Evolutionary conservation across 768 basidiomycete genomes (phyloP).

Genomic region (Tremella fuciformis): DNA sequence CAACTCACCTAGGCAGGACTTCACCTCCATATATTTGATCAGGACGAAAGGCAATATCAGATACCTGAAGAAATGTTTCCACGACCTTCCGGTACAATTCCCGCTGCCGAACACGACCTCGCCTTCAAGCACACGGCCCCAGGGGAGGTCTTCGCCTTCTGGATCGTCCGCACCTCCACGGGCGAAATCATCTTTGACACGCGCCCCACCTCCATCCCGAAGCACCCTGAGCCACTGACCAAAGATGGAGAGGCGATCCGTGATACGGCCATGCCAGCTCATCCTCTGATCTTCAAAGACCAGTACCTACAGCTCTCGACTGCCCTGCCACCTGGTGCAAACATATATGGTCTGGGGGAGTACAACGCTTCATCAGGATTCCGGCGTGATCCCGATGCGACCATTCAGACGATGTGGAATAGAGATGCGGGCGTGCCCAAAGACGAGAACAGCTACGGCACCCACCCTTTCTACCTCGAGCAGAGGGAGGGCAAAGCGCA

Average conservation of each 20-base stretch:
- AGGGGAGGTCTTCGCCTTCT: conserved; percentile 52
- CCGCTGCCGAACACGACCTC: conserved; percentile 62
- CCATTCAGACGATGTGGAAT: conserved; percentile 19
- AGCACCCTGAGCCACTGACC: conserved; percentile 60
- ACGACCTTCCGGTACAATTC: conserved; percentile 21
- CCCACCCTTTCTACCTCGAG: conserved; percentile 34
- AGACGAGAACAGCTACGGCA: conserved; percentile 41
- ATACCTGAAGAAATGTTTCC: conserved; percentile 59
- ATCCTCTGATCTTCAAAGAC: conserved; percentile 70
- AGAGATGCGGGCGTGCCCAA: conserved; percentile 30
- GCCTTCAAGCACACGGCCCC: conserved; percentile 75
- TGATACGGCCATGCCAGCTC: conserved; percentile 58
- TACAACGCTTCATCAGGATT: conserved; percentile 18
- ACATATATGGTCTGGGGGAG: conserved; percentile 76
- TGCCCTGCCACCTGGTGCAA: conserved; percentile 60
- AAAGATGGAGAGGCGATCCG: conserved; percentile 56
- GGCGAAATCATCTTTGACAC: conserved; percentile 66
- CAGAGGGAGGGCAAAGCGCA: conserved; percentile 57
- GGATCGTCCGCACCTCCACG: conserved; percentile 70
- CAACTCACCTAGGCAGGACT: conserved; percentile 27
- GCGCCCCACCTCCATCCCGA: conserved; percentile 62
- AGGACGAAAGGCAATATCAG: conserved; percentile 60
- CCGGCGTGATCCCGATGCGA: conserved; percentile 6
- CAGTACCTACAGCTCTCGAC: conserved; percentile 75
- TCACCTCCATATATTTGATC: conserved; percentile 52